Base-by-base conservation (phyloP, 176 grass and related monocot species). In the Avena eriantha region DNA sequence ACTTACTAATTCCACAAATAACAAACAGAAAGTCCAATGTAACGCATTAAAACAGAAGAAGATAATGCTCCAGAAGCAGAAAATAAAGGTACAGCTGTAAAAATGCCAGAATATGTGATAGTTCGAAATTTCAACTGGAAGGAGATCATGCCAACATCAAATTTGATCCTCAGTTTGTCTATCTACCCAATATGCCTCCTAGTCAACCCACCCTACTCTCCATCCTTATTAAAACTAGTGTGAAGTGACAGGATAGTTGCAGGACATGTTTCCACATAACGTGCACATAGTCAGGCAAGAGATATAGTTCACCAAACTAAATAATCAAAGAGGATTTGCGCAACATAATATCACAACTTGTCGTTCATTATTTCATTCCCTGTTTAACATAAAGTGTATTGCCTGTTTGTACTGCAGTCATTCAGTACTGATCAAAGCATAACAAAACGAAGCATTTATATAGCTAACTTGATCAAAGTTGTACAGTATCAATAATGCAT, bases 391-490 rank as follows among this genome's bases (percentile, higher is more conserved):
- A 63, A 16, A 80, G n/a, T 63, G 36, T 36, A 80, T 80, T 80
- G n/a, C 8, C 0, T 46, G n/a, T 47, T 18, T 80, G 23, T 64
- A 80, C 26, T 64, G 57, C 43, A 64, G 39, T 19, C 4, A n/a
- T 47, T 29, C 78, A 80, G 36, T 80, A 80, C 22, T 65, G 22
- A 61, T 29, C 46, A 15, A 64, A 64, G 15, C 8, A 48, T 31
- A 64, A 80, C 56, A 61, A n/a, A 24, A 26, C 2, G 56, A 61
- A 61, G 3, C 31, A 39, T 34, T 8, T 33, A 15, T 78, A 5
- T 57, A 78, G 53, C 77, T 79, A 61, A 60, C 35, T 49, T 50
- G 46, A 75, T 75, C 46, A 75, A 75, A 75, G 46, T 59, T 61
- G 21, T 26, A 79, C 7, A 1, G n/a, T 46, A 3, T 61, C 29